Percentiles rank a stretch among this genome's conserved stretches.
Evolutionary conservation across 768 basidiomycete genomes (phyloP).

Genomic region (Grammothele lineata): DNA sequence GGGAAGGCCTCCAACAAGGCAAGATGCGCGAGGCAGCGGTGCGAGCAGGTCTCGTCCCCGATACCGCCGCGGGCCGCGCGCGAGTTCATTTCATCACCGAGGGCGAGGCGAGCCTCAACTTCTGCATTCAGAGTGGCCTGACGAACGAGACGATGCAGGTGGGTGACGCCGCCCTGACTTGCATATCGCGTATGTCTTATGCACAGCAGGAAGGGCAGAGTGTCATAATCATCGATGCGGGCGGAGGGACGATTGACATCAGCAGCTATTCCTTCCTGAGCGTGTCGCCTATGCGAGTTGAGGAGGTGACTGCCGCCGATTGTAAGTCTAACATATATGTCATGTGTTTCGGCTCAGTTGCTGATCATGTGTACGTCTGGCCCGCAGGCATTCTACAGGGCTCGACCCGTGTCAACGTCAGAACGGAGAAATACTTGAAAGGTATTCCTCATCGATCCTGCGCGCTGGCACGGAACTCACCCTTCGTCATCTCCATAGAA

Average conservation of each 20-base stretch:
- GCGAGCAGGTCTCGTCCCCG: constrained; percentile 46
- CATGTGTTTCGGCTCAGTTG: too few species aligned
- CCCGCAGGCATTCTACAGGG: constrained; percentile 39
- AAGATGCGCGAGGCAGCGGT: constrained; percentile 53
- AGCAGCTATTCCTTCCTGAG: constrained; percentile 31
- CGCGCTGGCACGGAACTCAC: too few species aligned
- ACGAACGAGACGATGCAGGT: constrained; percentile 36
- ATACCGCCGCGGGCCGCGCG: constrained; percentile 33
- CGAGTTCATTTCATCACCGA: constrained; percentile 58
- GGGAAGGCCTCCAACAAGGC: constrained; percentile 57
- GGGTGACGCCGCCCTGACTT: too few species aligned
- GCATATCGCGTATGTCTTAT: too few species aligned
- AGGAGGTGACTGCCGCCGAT: constrained; percentile 35
- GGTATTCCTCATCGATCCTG: constrained; percentile 22
- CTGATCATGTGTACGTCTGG: too few species aligned
- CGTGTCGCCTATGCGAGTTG: constrained; percentile 17
- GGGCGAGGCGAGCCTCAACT: constrained; percentile 60
- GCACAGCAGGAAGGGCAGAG: constrained; percentile 26
- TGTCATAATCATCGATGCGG: constrained; percentile 48
- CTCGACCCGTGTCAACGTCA: constrained; percentile 35
- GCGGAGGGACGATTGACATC: constrained; percentile 40
- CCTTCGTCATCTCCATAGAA: background rate
- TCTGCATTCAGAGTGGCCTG: constrained; percentile 45
- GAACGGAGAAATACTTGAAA: constrained; percentile 29
- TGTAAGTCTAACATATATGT: too few species aligned